Evolutionary conservation across 2,329 filamentous ascomycete genomes (phyloP).

Genomic region (Chaetomium olivaceum): DNA sequence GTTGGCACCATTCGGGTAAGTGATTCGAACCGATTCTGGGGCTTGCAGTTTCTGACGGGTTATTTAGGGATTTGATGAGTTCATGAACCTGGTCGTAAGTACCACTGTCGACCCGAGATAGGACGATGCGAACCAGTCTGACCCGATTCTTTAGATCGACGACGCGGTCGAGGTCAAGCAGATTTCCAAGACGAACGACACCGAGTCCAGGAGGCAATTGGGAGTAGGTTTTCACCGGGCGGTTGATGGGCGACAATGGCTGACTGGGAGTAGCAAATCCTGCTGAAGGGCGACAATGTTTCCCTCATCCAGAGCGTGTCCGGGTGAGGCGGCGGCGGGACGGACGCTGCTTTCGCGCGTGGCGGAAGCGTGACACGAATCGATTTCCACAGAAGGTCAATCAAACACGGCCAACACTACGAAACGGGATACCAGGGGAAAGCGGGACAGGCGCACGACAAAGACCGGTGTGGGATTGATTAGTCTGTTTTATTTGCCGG

Average conservation of each 20-base stretch:
- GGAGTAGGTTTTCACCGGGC: constrained; percentile 58
- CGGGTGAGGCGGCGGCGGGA: constrained; percentile 17
- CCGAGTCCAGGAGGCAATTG: constrained; percentile 74
- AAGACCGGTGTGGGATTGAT: constrained; percentile 60
- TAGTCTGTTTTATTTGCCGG: constrained; percentile 39
- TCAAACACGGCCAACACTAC: constrained; percentile 12
- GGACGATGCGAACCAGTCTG: constrained; percentile 35
- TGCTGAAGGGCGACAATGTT: constrained; percentile 87
- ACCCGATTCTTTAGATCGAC: constrained; percentile 49
- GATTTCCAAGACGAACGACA: constrained; percentile 73
- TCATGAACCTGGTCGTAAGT: constrained; percentile 85
- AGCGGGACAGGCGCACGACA: constrained; percentile 27
- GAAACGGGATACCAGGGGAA: constrained; percentile 23
- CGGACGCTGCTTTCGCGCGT: not conserved
- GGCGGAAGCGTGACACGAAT: constrained; percentile 7
- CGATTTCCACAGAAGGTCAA: constrained; percentile 15
- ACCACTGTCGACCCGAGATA: not conserved
- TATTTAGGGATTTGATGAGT: constrained; percentile 89
- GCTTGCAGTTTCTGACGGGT: constrained; percentile 6
- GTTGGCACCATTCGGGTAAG: constrained; percentile 92
- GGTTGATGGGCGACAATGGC: constrained; percentile 16
- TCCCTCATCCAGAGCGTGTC: constrained; percentile 69
- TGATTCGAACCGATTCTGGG: too few species aligned
- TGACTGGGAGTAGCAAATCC: constrained; percentile 66
- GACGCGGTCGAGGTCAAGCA: constrained; percentile 91